A percentile compares a stretch with the other conserved stretches of the same genome.
Conservation (phyloP, 2,329 filamentous ascomycete genomes). For the Xylariaceae sp. region DNA sequence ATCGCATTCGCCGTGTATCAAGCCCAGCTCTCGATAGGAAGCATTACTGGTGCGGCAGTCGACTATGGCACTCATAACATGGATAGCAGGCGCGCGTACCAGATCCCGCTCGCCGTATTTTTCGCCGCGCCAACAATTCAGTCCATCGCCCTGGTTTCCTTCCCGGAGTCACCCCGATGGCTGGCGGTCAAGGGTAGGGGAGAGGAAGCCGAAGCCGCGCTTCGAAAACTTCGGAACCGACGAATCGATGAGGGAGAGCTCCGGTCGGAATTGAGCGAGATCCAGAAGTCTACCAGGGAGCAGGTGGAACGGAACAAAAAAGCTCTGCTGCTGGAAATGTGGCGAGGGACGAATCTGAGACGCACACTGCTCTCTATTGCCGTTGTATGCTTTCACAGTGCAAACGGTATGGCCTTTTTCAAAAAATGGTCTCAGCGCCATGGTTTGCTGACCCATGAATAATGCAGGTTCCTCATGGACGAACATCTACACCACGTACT, state of each 20-base stretch:
- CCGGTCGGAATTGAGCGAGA: constrained; percentile 28
- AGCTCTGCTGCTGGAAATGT: constrained; percentile 29
- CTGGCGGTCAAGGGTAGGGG: constrained; percentile 32
- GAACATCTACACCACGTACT: constrained; percentile 30
- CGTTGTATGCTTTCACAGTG: constrained; percentile 29
- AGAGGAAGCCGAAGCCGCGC: constrained; percentile 23
- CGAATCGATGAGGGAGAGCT: constrained; percentile 24
- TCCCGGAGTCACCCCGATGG: constrained; percentile 36
- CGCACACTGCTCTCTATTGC: constrained; percentile 27
- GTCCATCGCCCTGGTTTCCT: constrained; percentile 27
- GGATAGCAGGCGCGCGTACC: constrained; percentile 15
- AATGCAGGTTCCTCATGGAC: constrained; percentile 26
- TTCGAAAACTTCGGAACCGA: constrained; percentile 24
- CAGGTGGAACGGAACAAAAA: constrained; percentile 22
- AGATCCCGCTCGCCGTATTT: constrained; percentile 27
- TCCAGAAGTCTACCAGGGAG: constrained; percentile 24
- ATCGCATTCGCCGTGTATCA: constrained; percentile 31
- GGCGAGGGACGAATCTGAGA: constrained; percentile 25
- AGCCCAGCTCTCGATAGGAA: constrained; percentile 27
- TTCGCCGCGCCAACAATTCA: constrained; percentile 29
- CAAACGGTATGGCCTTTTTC: constrained; percentile 25
- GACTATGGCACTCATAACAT: constrained; percentile 25
- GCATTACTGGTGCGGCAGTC: constrained; percentile 29
- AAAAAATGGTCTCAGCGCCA: too few relatives aligned
- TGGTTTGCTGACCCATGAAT: too few relatives aligned